Evolutionary conservation across 306 rosid species (phyloP).

Genomic region (Geum urbanum): DNA sequence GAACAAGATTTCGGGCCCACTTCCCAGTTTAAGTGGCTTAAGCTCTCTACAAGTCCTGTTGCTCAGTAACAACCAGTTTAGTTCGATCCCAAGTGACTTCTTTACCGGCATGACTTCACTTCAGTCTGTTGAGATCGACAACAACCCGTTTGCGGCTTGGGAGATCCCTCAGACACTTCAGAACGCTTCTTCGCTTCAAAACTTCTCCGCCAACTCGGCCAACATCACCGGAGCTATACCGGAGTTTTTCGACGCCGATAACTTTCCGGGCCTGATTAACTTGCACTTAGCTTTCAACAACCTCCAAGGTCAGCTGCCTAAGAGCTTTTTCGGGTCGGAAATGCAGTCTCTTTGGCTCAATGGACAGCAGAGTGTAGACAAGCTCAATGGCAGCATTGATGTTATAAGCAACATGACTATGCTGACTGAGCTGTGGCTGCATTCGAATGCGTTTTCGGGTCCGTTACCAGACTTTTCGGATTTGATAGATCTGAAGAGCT

Average conservation of each 20-base stretch:
- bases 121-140: slow-evolving; percentile 51
- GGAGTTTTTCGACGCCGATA: slow-evolving; percentile 40
- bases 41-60: slow-evolving; percentile 43
- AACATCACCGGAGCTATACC: slow-evolving; percentile 60
- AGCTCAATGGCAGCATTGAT: slow-evolving; percentile 50
- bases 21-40: slow-evolving; percentile 55
- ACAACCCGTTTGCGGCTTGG: slow-evolving; percentile 69
- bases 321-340: slow-evolving; percentile 41
- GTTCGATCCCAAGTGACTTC: slow-evolving; percentile 51
- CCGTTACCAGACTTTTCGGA: slow-evolving; percentile 63
- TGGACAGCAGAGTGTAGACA: slow-evolving; percentile 53
- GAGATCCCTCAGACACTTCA: slow-evolving; percentile 49
- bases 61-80: slow-evolving; percentile 50
- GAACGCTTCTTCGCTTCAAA: slow-evolving; percentile 53
- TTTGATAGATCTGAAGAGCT: slow-evolving; percentile 42
- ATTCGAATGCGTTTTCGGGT: slow-evolving; percentile 58
- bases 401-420: slow-evolving; percentile 66
- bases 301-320: slow-evolving; percentile 59
- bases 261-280: slow-evolving; percentile 45
- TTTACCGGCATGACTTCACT: slow-evolving; percentile 57
- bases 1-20: slow-evolving; percentile 70
- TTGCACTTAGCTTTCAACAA: slow-evolving; percentile 68
- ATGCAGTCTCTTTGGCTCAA: slow-evolving; percentile 75
- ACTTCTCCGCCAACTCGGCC: slow-evolving; percentile 74
- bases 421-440: slow-evolving; percentile 75